phyloP scores from a whole-genome alignment of 2,329 filamentous ascomycete species.

The Hortaea sp. region DNA sequence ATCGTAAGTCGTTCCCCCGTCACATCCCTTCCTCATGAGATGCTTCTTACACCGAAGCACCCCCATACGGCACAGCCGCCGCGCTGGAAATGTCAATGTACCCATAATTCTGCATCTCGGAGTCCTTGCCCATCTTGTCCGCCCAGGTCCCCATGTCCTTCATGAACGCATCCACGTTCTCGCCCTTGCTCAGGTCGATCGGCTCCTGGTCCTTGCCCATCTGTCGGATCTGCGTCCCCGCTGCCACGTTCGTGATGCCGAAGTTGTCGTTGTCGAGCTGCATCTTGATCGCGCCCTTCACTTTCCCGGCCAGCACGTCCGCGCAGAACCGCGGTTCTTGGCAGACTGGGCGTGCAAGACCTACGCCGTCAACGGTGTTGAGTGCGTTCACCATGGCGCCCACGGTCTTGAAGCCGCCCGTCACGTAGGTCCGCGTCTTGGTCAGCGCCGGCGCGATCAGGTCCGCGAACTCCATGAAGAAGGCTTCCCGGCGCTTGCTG shows the following conservation, averaged over 20 bases:
- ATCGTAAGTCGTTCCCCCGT: too few species aligned
- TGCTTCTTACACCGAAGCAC: slow-evolving; percentile 4
- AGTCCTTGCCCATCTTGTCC: slow-evolving; percentile 31
- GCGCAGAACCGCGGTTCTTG: slow-evolving; percentile 41
- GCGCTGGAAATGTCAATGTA: slow-evolving; percentile 35
- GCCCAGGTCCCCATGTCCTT: slow-evolving; percentile 39
- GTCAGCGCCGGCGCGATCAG: slow-evolving; percentile 37
- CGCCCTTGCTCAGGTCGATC: slow-evolving; percentile 40
- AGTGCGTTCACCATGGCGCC: slow-evolving; percentile 51
- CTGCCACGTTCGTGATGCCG: slow-evolving; percentile 35
- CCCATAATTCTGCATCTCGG: slow-evolving; percentile 31
- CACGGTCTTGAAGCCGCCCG: slow-evolving; percentile 47
- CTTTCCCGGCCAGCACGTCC: slow-evolving; percentile 38
- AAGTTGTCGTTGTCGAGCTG: slow-evolving; percentile 42
- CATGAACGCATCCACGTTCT: slow-evolving; percentile 39
- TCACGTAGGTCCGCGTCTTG: slow-evolving; percentile 49
- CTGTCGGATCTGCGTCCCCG: slow-evolving; percentile 43
- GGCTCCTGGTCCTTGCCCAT: slow-evolving; percentile 44
- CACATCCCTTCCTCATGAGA: too few species aligned
- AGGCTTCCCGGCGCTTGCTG: slow-evolving; percentile 39
- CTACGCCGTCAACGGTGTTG: slow-evolving; percentile 49
- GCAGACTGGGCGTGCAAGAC: slow-evolving; percentile 44
- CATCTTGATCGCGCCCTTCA: slow-evolving; percentile 39
- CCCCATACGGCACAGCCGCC: slow-evolving; percentile 29
- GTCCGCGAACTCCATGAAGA: slow-evolving; percentile 53